Evolutionary conservation across 257 asterid species (phyloP), one percentile per base, ranked within the genome.

Genomic region (Phtheirospermum japonicum): DNA sequence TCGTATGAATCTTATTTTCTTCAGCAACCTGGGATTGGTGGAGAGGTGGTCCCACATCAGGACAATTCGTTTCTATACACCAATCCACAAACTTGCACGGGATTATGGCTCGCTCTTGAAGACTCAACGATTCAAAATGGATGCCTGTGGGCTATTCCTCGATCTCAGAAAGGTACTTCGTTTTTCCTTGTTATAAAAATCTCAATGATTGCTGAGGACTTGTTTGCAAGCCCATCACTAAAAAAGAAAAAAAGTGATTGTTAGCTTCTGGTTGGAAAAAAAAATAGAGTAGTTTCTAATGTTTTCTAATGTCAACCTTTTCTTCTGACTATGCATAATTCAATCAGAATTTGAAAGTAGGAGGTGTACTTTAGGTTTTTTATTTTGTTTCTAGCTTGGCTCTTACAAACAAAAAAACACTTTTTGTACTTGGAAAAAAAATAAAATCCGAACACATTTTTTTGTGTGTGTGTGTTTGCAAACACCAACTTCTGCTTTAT

Each of bases 91-190:
- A 91, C 96, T 61, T 91, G 98, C 81, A 91, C 92, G 0, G 98
- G 95, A 30, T 74, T 91, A 65, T 91, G 96, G 98, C 84, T 91
- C 23, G 96, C 98, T 72, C 74, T 91, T 62, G 85, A 91, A 71
- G 96, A 91, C 40, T 83, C 96, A 64, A 88, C 94, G 14, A 57
- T 77, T 40, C 66, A 66, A 73, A 91, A 90, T 70, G 98, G 98
- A 54, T 90, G 98, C 79, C 81, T 90, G 57, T 91, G 98, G 98
- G 95, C 95, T 76, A 84, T 88, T 65, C 95, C 96, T 31, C 86
- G 90, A 43, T 91, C 96, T 59, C 96, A 88, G 39, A 84, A 78
- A 83, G 75, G 98, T 88, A 72, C 40, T 30, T 66, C 33, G 30
- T 30, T 58, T 17, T n/a, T 48, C 42, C 45, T 14, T 14, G 42